Evolutionary conservation across 371 early-diverging fungal species (phyloP).

Genomic region (Vairimorpha apis): DNA sequence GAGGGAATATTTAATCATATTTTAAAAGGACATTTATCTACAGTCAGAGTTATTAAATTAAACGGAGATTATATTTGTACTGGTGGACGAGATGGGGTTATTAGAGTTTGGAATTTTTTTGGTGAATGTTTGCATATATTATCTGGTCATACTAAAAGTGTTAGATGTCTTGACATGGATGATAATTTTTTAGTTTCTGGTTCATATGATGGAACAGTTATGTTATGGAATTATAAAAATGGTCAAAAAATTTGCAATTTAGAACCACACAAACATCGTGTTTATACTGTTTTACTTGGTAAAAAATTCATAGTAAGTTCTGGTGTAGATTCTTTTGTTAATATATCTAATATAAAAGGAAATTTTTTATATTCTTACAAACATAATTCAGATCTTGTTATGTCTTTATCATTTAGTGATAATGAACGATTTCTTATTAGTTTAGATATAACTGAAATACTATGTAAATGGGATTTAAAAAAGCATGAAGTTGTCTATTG

Average conservation of each 20-base stretch:
- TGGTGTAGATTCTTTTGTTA: conserved; percentile 52
- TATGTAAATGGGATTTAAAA: conserved; percentile 54
- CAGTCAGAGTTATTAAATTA: conserved; percentile 82
- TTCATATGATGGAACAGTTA: conserved; percentile 85
- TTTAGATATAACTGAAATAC: conserved; percentile 50
- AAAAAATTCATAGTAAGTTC: conserved; percentile 40
- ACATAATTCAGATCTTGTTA: conserved; percentile 42
- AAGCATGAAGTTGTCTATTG: conserved; percentile 26
- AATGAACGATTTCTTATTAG: conserved; percentile 49
- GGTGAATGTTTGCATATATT: conserved; percentile 63
- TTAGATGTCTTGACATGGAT: conserved; percentile 81
- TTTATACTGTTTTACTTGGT: conserved; percentile 75
- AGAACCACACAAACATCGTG: conserved; percentile 65
- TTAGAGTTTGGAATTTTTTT: conserved; percentile 57
- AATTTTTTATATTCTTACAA: conserved; percentile 9
- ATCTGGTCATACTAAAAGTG: conserved; percentile 76
- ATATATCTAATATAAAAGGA: conserved; percentile 49
- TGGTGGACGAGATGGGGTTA: conserved; percentile 61
- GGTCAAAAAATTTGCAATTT: conserved; percentile 53
- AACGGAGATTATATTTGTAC: conserved; percentile 66
- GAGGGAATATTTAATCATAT: conserved; percentile 74
- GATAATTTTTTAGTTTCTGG: conserved; percentile 82
- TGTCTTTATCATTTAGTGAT: conserved; percentile 39
- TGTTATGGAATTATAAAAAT: conserved; percentile 73
- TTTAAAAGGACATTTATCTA: conserved; percentile 83